Evolutionary conservation across 345 rosid species (phyloP), one percentile per base, ranked within the genome.

Genomic region (Passiflora organensis): DNA sequence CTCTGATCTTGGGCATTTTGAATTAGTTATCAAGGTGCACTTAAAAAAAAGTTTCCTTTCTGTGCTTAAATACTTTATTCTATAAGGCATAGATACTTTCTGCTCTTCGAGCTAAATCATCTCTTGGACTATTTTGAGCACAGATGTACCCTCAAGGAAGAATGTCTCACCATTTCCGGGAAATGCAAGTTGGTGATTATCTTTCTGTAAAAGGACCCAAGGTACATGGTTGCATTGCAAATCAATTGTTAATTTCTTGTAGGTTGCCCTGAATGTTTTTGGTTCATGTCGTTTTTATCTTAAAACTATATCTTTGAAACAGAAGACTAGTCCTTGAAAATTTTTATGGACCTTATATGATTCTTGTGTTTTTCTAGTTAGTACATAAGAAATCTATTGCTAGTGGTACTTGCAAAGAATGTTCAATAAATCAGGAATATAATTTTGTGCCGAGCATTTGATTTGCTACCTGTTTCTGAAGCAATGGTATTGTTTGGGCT

Each of bases 141-240:
- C 65, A 93, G 99, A 93, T 93, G 99, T 93, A 93, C 65, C 91
- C 99, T 6, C 95, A 84, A 83, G 99, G 99, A 76, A 78, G 95
- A 74, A 93, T 93, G 97, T 93, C 99, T 55, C 97, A 89, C 71
- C 99, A 93, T 79, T 93, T 93, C 69, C 82, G 97, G 11, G 95
- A 93, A 85, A 76, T 93, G 88, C 74, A 64, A 32, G 96, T 83
- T 57, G 96, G 91, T 63, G 85, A 89, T 76, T 60, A 58, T 66
- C 96, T 93, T 55, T 64, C 97, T 6, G 99, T 93, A 1, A 93
- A 84, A 74, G 99, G 99, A 54, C 99, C 99, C 37, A 93, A 93
- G 99, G 99, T 93, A 78, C 43, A 41, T 50, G 16, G 20, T 63
- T 48, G 32, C 16, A 37, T 55, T 28, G 48, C 48, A 16, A 47